Evolutionary conservation across 23 red algal genomes (phyloP).

Genomic region (Gracilaria gracilis): DNA sequence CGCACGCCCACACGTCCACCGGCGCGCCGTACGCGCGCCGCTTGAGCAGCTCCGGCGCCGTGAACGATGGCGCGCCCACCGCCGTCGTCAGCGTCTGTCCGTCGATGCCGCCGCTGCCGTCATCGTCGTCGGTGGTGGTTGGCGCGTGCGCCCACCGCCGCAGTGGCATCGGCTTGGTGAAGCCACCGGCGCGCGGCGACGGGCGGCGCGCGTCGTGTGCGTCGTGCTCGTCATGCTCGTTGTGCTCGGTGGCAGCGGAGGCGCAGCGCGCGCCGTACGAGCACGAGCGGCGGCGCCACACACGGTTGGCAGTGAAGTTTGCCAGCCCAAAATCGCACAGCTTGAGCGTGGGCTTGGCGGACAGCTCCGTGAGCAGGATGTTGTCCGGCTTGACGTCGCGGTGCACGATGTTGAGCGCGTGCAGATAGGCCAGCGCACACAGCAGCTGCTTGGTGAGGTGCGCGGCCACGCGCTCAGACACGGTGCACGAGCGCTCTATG

Average conservation of each 20-base stretch:
- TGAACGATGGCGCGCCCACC: conserved; percentile 82
- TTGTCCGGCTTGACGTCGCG: conserved; percentile 91
- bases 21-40: conserved; percentile 80
- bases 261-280: no score
- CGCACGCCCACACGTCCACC: conserved; percentile 86
- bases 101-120: conserved; percentile 21
- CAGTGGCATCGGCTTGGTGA: background rate
- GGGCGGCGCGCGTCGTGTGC: conserved; percentile 18
- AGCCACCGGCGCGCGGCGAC: conserved; percentile 15
- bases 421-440: conserved; percentile 68
- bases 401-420: conserved; percentile 81
- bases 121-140: background rate
- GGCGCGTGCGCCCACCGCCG: background rate
- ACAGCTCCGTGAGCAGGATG: conserved; percentile 44
- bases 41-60: conserved; percentile 82
- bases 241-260: no score
- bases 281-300: background rate
- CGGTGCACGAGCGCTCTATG: background rate
- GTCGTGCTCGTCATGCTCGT: no score
- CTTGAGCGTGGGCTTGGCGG: conserved; percentile 6
- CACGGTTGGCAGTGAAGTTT: conserved; percentile 74
- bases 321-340: conserved; percentile 90
- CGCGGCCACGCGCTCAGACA: conserved; percentile 39
- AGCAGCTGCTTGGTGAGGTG: conserved; percentile 45
- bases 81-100: conserved; percentile 64